A percentile compares a stretch with the other conserved stretches of the same genome.
Evolutionary conservation across 768 basidiomycete genomes (phyloP).

Genomic region (Mycena galopus): DNA sequence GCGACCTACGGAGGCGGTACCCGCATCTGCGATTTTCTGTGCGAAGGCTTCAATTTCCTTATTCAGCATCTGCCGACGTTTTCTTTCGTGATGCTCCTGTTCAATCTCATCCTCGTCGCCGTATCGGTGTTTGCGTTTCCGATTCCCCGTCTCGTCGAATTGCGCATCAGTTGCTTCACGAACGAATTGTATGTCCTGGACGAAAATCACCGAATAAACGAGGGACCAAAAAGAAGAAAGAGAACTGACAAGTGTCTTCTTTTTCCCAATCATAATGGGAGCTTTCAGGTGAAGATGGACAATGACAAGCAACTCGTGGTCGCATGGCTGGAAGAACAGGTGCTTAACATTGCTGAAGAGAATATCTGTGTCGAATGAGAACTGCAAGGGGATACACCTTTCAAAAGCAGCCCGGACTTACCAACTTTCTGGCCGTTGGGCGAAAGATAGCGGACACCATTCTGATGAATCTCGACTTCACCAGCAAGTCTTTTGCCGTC

Average conservation of each 20-base stretch:
- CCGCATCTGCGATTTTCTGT: constrained; percentile 91
- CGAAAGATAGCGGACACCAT: constrained; percentile 94
- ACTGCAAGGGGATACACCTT: neutral
- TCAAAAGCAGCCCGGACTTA: constrained; percentile 54
- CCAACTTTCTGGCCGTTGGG: constrained; percentile 93
- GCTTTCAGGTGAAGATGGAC: constrained; percentile 94
- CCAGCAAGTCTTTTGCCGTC: constrained; percentile 96
- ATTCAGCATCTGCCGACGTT: constrained; percentile 89
- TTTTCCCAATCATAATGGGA: constrained; percentile 99
- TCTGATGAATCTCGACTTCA: constrained; percentile 98
- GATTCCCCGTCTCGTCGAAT: constrained; percentile 99
- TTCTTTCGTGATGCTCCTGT: constrained; percentile 97
- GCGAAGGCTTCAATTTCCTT: constrained; percentile 95
- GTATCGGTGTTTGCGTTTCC: constrained; percentile 96
- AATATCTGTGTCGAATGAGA: constrained; percentile 70
- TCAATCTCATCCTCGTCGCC: constrained; percentile 99
- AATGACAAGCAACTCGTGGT: constrained; percentile 94
- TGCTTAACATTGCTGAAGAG: constrained; percentile 98
- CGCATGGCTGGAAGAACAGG: constrained; percentile 98
- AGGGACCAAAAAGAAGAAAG: constrained; percentile 10
- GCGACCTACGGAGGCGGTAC: constrained; percentile 74
- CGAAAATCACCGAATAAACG: neutral
- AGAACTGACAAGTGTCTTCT: constrained; percentile 88
- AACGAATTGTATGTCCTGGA: constrained; percentile 96
- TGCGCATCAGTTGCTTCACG: constrained; percentile 97